Evolutionary conservation across 305 asterid genomes (phyloP), one percentile per base, ranked within the genome.

Genomic region (Andrographis paniculata): DNA sequence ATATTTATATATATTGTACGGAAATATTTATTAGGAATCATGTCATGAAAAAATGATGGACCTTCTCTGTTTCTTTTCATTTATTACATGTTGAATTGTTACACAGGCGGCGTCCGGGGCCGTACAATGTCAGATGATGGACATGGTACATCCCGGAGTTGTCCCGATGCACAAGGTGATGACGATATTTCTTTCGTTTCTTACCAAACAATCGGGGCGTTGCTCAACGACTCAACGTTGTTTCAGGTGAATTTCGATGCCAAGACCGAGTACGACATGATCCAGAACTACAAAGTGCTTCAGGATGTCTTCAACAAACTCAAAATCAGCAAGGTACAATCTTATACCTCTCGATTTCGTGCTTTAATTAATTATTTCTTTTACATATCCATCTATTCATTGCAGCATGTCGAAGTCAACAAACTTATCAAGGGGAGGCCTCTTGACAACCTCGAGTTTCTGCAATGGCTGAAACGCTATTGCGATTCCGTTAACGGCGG

Each of bases 91-190:
- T 46, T 16, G 33, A 20, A 48, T 43, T 18, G 14, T 49, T 50
- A 12, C 46, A 14, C 58, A 87, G 96, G 94, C 84, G 17, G 87
- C 89, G 30, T 79, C 97, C 14, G 97, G 97, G 45, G 97, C 97
- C 17, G 92, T 79, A 42, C 97, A 87, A 35, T 87, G 97, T 47
- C 97, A 87, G 73, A 67, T 87, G 87, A 80, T 87, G 77, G 95
- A 87, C 72, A 77, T 75, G 92, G 77, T 75, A 44, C 68, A 80
- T 73, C 79, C 88, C 17, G 97, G 97, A 50, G 75, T 78, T 42
- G 97, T 87, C 66, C 97, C 95, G 2, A 80, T 87, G 85, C 97
- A 87, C 69, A 87, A 87, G 89, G 94, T 82, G 56, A 33, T 7
- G n/a, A 33, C 38, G 12, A 33, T 2, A 7, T 2, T 33, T 33